Evolutionary conservation across 2,329 filamentous ascomycete genomes (phyloP), one percentile per base, ranked within the genome.

Genomic region (Canariomyces notabilis): DNA sequence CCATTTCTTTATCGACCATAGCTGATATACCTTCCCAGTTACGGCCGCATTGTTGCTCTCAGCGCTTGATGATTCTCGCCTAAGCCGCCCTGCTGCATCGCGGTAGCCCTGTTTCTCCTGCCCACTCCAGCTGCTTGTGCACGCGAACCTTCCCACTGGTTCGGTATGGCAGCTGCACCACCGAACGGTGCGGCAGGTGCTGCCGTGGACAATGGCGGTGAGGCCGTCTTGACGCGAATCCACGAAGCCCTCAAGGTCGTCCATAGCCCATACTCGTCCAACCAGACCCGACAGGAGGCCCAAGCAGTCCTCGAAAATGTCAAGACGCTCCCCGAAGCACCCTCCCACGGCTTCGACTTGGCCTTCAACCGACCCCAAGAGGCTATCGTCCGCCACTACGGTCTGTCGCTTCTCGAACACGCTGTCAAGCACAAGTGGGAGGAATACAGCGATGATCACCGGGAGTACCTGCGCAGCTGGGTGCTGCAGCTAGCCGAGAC

Each of bases 341-440:
- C 89, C 2, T 81, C 85, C 39, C 84, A 93, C 69, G 93, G 93
- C 56, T 95, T 88, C 67, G 77, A 78, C 19, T 79, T 98, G 49
- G 90, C 90, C 36, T 80, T 80, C 55, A 83, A 93, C 65, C 77
- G 75, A 59, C 72, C 76, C 31, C 88, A 94, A 62, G 78, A 87
- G 44, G 80, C 88, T 33, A 79, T 93, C 44, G 86, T 97, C 46
- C 85, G 93, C 58, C 90, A 97, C 69, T 98, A 94, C 65, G 93
- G 90, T 47, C 77, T 98, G 23, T 94, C 90, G 21, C 76, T 98
- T 46, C 79, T 98, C 55, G 91, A 96, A 61, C 85, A 94, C 67
- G 83, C 88, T 37, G 85, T 97, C 63, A 87, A 84, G 57, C 90
- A 95, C 67, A 82, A 80, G 57, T 95, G 89, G 80, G 77, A 82